Evolutionary conservation across 805 yeast genomes (phyloP), one percentile per base, ranked within the genome.

Genomic region (Wickerhamiella domercqiae): DNA sequence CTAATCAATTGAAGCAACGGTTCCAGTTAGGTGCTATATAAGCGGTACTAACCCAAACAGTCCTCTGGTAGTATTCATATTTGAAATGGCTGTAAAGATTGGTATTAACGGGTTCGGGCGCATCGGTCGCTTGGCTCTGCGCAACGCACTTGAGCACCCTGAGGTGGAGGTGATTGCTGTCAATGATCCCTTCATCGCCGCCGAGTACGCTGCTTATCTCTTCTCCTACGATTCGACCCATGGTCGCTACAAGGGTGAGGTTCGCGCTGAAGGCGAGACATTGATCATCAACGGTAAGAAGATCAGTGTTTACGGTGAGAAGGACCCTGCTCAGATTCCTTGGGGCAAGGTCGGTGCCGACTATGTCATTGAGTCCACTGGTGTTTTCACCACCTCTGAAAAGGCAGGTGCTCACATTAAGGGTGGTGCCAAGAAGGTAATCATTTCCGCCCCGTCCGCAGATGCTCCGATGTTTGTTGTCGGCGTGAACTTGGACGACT

Each of bases 51-150:
- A 5, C 13, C 17, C 38, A 22, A 14, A n/a, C 4, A 13, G 29
- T 7, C 6, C 13, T 24, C 11, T 13, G 26, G 11, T 24, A 24
- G 26, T 13, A 16, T 17, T 5, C 19, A 25, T 7, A 31, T 15
- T 28, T 21, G 38, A 30, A 46, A 58, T 56, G 62, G 59, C 55
- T 44, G 68, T 71, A 60, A 75, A 71, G 54, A 71, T 81, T 62
- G 94, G 93, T 67, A 82, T 81, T 62, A 81, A 81, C 75, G 94
- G 94, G 55, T 81, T 81, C 78, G 94, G 94, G 56, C 77, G 94
- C 67, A 81, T 81, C 57, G 94, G 94, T 51, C 81, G 94, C 67
- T 72, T 81, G 53, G 94, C 63, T 48, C 67, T 82, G 54, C 77
- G 94, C 70, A 70, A 79, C 59, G 93, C 93, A 46, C 64, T 81